phyloP scores from a whole-genome alignment of 805 yeast genomes.

The Torulaspora microellipsoides region DNA sequence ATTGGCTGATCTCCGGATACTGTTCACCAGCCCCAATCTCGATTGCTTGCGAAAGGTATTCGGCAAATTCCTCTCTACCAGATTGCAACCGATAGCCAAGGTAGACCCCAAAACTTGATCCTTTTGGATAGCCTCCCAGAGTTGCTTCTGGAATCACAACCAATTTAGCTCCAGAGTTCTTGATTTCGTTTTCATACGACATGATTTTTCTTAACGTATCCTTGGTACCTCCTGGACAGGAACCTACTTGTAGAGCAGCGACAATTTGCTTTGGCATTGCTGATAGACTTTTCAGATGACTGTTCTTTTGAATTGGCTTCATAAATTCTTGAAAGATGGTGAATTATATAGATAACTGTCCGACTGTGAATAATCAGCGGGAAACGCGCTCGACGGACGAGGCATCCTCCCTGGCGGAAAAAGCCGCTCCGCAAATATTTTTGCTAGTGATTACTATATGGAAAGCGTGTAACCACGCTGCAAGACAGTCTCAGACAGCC shows the following conservation, averaged over 20 bases:
- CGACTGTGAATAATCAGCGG: not conserved
- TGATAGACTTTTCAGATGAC: conserved; percentile 7
- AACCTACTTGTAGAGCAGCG: conserved; percentile 43
- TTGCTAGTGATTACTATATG: not conserved
- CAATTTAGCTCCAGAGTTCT: conserved; percentile 32
- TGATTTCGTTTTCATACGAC: conserved; percentile 37
- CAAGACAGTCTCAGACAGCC: not conserved
- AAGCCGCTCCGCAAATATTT: not conserved
- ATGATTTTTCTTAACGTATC: conserved; percentile 38
- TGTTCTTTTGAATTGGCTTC: not conserved
- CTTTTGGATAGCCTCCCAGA: conserved; percentile 46
- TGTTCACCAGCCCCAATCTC: conserved; percentile 33
- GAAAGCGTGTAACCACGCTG: not conserved
- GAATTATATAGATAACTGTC: not conserved
- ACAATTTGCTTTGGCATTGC: conserved; percentile 32
- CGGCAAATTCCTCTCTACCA: conserved; percentile 40
- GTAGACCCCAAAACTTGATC: conserved; percentile 40
- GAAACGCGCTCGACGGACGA: not conserved
- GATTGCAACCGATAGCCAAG: conserved; percentile 40
- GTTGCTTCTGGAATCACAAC: conserved; percentile 46
- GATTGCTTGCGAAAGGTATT: conserved; percentile 36
- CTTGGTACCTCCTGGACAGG: conserved; percentile 37
- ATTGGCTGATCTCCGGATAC: conserved; percentile 32
- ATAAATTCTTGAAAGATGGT: not conserved
- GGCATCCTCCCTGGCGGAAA: not conserved